These are phyloP conservation scores for Pistacia vera DNA, from an alignment of 345 rosid species.

Conservation along the genomic window DNA sequence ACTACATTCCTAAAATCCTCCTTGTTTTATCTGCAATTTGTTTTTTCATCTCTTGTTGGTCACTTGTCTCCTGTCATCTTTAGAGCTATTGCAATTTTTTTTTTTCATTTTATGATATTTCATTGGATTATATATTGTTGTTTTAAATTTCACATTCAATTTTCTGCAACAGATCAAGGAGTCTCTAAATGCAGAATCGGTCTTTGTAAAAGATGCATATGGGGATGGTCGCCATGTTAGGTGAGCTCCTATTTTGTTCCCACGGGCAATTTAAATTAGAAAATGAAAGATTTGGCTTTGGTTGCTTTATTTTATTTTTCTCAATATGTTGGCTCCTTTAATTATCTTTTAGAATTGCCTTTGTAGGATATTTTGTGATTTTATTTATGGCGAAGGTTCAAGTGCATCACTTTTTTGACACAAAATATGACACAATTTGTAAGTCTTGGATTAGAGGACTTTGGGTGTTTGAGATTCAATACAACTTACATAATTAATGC, in stretches of 20 bases:
- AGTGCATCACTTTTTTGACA: no score
- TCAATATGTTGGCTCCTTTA: background rate
- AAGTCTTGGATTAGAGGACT: no score
- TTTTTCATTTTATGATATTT: background rate
- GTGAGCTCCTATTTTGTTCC: slow-evolving; percentile 37
- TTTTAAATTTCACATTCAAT: background rate
- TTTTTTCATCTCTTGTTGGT: background rate
- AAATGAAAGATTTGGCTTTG: background rate
- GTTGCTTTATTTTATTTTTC: background rate
- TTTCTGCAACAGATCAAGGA: slow-evolving; percentile 66
- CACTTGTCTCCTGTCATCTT: background rate
- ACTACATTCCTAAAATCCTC: no score
- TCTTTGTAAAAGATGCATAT: slow-evolving; percentile 77
- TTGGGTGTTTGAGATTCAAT: no score
- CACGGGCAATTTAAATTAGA: background rate
- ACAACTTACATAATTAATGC: no score
- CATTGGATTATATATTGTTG: background rate
- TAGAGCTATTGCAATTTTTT: background rate
- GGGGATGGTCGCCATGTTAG: slow-evolving; percentile 98
- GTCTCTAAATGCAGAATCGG: slow-evolving; percentile 76
- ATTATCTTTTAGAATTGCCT: background rate
- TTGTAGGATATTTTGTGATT: background rate
- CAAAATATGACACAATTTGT: no score
- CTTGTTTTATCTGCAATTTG: background rate
- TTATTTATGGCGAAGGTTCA: no score